Evolutionary conservation across 148 eudicot species (phyloP).

Genomic region (Camellia lanceoleosa): DNA sequence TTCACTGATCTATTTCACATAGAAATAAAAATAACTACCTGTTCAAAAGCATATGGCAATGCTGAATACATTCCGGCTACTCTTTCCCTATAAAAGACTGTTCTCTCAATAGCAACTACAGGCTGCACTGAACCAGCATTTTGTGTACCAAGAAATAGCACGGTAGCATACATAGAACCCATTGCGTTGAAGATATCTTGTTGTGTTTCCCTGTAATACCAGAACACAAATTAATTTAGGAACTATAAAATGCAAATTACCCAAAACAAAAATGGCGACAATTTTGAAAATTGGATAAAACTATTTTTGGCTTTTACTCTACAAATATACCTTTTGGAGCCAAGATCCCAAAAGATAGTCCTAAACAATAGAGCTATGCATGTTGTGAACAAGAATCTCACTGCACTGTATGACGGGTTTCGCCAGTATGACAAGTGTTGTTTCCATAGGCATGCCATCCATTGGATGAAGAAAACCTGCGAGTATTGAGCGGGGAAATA

Average conservation of each 20-base stretch:
- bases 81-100: conserved; percentile 66
- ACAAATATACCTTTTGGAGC: conserved; percentile 33
- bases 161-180: conserved; percentile 62
- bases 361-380: conserved; percentile 50
- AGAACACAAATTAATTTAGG: background rate
- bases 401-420: conserved; percentile 56
- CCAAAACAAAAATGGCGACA: background rate
- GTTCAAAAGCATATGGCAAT: conserved; percentile 63
- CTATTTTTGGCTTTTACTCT: background rate
- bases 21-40: conserved; percentile 29
- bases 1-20: background rate
- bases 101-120: conserved; percentile 56
- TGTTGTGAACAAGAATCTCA: conserved; percentile 50
- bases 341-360: conserved; percentile 55
- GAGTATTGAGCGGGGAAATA: conserved; percentile 49
- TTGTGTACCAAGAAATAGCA: conserved; percentile 49
- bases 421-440: conserved; percentile 59
- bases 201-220: conserved; percentile 26
- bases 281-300: background rate
- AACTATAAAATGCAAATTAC: background rate
- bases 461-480: conserved; percentile 37
- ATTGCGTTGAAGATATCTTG: conserved; percentile 59
- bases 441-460: conserved; percentile 63
- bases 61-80: conserved; percentile 79
- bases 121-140: conserved; percentile 61